Conservation (phyloP, 2,329 filamentous ascomycete species). For the Rutstroemia sp. region DNA sequence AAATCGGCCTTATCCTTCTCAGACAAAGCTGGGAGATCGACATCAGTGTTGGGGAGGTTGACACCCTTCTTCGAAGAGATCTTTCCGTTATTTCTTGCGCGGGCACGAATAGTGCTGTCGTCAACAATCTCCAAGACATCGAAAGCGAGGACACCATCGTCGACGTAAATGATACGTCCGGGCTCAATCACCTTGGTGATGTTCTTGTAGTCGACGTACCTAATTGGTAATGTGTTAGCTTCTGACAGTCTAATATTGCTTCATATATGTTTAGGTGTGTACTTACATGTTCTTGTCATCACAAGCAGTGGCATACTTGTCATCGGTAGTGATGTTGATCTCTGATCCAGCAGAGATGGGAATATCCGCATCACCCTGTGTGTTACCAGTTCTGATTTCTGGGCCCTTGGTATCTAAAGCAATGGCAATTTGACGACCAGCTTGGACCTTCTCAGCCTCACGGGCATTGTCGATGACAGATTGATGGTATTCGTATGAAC, state of each 20-base stretch:
- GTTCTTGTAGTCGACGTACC: conserved; percentile 99
- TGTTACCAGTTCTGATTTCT: conserved; percentile 80
- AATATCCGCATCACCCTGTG: conserved; percentile 61
- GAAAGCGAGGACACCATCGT: conserved; percentile 96
- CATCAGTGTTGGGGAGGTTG: conserved; percentile 97
- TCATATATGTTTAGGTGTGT: background rate
- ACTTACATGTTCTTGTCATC: conserved; percentile 90
- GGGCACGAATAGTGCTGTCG: conserved; percentile 79
- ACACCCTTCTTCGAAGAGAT: conserved; percentile 99
- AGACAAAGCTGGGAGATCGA: conserved; percentile 92
- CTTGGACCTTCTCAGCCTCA: conserved; percentile 69
- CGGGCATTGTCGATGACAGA: conserved; percentile 95
- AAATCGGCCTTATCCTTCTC: conserved; percentile 98
- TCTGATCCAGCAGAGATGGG: conserved; percentile 77
- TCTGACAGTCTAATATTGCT: background rate
- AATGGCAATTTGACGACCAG: conserved; percentile 87
- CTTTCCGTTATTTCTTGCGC: conserved; percentile 93
- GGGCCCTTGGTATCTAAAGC: conserved; percentile 81
- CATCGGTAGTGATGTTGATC: conserved; percentile 95
- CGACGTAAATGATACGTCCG: conserved; percentile 94
- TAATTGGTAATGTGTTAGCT: conserved; percentile 30
- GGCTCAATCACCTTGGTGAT: conserved; percentile 95
- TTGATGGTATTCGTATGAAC: conserved; percentile 94
- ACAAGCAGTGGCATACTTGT: conserved; percentile 76
- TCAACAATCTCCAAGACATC: conserved; percentile 84